Conservation (phyloP, 2,329 filamentous ascomycete species). For the Arthrobotrys musiformis region DNA sequence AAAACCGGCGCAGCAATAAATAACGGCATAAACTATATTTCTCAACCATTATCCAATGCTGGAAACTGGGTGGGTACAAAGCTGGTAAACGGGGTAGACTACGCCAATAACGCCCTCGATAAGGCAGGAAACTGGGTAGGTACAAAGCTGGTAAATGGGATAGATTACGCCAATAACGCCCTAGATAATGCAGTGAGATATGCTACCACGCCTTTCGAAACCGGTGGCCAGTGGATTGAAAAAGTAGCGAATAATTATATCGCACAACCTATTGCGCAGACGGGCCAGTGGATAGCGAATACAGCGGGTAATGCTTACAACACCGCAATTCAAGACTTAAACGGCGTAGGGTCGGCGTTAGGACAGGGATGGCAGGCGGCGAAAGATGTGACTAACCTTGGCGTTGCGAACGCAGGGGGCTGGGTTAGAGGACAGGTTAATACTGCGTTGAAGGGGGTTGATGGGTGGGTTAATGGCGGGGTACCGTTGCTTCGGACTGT, state of each 20-base stretch:
- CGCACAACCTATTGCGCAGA: neutral
- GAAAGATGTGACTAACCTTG: neutral
- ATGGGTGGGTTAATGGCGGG: neutral
- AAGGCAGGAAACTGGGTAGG: conserved; percentile 17
- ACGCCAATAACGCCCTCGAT: neutral
- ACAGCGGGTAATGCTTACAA: neutral
- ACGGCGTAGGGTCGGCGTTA: neutral
- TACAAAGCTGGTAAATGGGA: neutral
- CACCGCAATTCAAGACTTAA: neutral
- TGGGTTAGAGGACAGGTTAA: conserved; percentile 4
- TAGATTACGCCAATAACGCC: neutral
- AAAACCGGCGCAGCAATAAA: neutral
- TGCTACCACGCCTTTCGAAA: neutral
- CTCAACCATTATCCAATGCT: neutral
- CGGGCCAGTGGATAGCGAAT: conserved; percentile 12
- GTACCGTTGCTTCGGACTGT: neutral
- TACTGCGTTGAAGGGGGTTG: neutral
- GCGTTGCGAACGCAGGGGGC: neutral
- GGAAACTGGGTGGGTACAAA: conserved; percentile 7
- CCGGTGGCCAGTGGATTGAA: conserved; percentile 24
- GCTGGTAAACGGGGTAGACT: neutral
- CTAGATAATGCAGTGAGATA: conserved; percentile 12
- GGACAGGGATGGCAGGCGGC: neutral
- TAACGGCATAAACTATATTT: conserved; percentile 2
- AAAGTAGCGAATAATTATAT: neutral